Conservation (phyloP, 306 rosid species). For the Gastrolobium villosum region DNA sequence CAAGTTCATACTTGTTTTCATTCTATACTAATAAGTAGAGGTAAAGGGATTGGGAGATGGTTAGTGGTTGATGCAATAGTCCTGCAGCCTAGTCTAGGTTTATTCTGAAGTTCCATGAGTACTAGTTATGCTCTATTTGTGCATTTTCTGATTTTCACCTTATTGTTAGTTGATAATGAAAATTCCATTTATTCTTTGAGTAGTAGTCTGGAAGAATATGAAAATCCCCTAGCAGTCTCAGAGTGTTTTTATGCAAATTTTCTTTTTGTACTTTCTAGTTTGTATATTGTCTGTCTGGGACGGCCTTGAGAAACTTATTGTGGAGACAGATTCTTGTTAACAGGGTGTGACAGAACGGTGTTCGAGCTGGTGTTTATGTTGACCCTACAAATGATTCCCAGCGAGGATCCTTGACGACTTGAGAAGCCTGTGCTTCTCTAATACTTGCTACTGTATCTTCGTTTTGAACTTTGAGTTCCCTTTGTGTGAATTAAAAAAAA, state of each 20-base stretch:
- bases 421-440: neutral
- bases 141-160: conserved; percentile 15
- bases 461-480: conserved; percentile 11
- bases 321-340: conserved; percentile 24
- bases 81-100: neutral
- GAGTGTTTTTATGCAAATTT: conserved; percentile 5
- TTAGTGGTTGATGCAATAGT: neutral
- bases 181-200: neutral
- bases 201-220: neutral
- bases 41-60: conserved; percentile 3
- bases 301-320: neutral
- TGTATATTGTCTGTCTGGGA: neutral
- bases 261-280: neutral
- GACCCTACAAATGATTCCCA: conserved; percentile 28
- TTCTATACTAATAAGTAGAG: neutral
- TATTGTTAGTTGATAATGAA: neutral
- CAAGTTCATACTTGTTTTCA: neutral
- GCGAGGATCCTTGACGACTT: conserved; percentile 12
- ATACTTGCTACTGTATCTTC: conserved; percentile 14
- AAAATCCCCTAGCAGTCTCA: neutral
- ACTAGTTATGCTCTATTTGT: neutral
- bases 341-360: conserved; percentile 22
- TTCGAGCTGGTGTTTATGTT: conserved; percentile 1
- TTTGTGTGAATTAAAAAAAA: neutral
- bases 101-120: conserved; percentile 21